Percentiles rank a stretch among this genome's conserved stretches.
Evolutionary conservation across 2,329 filamentous ascomycete genomes (phyloP).

Genomic region (Sarocladium oryzae): DNA sequence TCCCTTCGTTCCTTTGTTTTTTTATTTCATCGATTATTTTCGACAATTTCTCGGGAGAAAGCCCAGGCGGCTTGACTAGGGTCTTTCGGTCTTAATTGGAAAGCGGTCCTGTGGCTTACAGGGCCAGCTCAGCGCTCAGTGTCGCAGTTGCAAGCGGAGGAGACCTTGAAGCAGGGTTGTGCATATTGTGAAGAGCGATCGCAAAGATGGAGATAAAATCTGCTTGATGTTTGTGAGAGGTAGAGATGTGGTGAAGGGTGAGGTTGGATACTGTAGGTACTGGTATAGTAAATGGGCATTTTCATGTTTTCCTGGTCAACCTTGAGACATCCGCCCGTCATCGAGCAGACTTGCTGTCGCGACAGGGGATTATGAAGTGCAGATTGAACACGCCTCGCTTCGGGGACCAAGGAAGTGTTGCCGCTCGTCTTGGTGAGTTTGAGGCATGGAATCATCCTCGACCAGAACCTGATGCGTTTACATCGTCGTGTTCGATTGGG

Average conservation of each 20-base stretch:
- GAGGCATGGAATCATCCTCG: no score
- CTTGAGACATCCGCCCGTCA: not conserved
- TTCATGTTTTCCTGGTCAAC: not conserved
- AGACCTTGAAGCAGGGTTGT: not conserved
- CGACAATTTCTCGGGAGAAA: conserved; percentile 15
- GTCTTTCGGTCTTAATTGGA: conserved; percentile 16
- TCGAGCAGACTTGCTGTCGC: no score
- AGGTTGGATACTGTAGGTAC: not conserved
- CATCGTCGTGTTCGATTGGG: no score
- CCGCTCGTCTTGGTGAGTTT: no score
- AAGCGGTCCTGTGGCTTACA: not conserved
- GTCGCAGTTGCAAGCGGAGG: not conserved
- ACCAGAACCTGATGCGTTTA: no score
- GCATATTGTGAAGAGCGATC: not conserved
- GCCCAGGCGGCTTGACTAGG: conserved; percentile 27
- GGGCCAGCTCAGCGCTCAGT: conserved; percentile 4
- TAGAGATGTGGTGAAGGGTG: not conserved
- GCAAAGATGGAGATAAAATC: not conserved
- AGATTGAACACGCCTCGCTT: no score
- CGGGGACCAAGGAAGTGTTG: no score
- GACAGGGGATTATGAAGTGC: not conserved
- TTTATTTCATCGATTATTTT: conserved; percentile 16
- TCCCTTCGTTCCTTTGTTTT: conserved; percentile 12
- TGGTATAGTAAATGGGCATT: conserved; percentile 5
- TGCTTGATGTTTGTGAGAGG: not conserved